phyloP scores from a whole-genome alignment of 345 rosid species.

The Eucalyptus tenuipes region DNA sequence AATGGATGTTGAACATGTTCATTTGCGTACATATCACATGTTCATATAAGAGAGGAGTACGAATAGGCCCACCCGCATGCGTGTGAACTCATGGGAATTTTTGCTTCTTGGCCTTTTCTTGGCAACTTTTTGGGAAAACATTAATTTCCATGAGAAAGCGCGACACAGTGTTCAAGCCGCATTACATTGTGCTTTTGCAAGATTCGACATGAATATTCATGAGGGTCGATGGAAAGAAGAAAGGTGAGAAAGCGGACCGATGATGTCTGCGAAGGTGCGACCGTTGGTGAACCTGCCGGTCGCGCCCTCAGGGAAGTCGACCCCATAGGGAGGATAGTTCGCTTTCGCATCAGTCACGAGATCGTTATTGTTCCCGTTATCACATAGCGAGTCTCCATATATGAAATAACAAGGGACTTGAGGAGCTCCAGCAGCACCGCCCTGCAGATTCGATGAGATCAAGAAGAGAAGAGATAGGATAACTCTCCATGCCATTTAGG shows the following conservation, averaged over 20 bases:
- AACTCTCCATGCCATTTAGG: not conserved
- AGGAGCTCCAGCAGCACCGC: not conserved
- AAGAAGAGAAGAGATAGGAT: not conserved
- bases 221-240: not conserved
- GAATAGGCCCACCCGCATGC: not conserved
- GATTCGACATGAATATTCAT: not conserved
- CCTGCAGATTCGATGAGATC: not conserved
- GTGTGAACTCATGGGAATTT: not conserved
- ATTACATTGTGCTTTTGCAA: not conserved
- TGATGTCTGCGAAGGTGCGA: not conserved
- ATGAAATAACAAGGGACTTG: conserved; percentile 20
- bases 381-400: conserved; percentile 20
- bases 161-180: not conserved
- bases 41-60: not conserved
- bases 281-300: conserved; percentile 22
- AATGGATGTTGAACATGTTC: not conserved
- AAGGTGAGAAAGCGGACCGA: not conserved
- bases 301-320: conserved; percentile 1
- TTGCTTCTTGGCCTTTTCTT: not conserved
- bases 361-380: conserved; percentile 12
- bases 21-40: not conserved
- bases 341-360: not conserved
- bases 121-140: not conserved
- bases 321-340: conserved; percentile 15
- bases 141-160: not conserved